Conservation (phyloP, 495 filamentous ascomycete species). For the Echria macrotheca region DNA sequence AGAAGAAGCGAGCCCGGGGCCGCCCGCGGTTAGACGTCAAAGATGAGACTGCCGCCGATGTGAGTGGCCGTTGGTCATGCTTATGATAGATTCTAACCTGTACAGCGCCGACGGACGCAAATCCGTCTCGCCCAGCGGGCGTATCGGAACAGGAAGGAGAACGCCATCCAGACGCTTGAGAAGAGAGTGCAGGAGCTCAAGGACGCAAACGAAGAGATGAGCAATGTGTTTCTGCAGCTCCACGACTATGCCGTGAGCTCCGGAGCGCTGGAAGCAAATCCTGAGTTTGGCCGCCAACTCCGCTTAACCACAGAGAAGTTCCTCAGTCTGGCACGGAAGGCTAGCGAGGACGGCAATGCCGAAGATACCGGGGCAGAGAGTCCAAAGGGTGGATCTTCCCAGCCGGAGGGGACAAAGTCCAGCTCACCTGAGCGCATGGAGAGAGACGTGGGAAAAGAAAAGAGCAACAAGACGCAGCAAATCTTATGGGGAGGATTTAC, state of each 20-base stretch:
- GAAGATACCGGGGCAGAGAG: conserved; percentile 20
- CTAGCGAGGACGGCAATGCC: conserved; percentile 29
- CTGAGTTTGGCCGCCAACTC: conserved; percentile 47
- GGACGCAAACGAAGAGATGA: conserved; percentile 65
- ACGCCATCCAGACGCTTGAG: conserved; percentile 68
- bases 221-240: conserved; percentile 63
- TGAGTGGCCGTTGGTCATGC: conserved; percentile 24
- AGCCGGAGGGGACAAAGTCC: background rate
- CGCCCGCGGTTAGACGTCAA: conserved; percentile 65
- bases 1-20: conserved; percentile 52
- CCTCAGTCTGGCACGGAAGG: conserved; percentile 36
- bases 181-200: conserved; percentile 60
- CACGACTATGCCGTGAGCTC: conserved; percentile 52
- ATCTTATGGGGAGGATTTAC: conserved; percentile 20
- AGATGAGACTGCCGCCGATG: conserved; percentile 56
- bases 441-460: background rate
- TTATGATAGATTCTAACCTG: background rate
- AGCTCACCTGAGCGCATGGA: conserved; percentile 3
- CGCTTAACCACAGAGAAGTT: conserved; percentile 40
- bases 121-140: conserved; percentile 81
- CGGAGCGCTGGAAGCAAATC: conserved; percentile 44
- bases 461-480: background rate
- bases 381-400: background rate
- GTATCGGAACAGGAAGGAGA: conserved; percentile 80
- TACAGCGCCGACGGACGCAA: conserved; percentile 76